A percentile compares a stretch with the other conserved stretches of the same genome.
These are phyloP conservation scores for Colletotrichum chlorophyti DNA, from an alignment of 2,329 filamentous ascomycete species.

Conservation along the genomic window DNA sequence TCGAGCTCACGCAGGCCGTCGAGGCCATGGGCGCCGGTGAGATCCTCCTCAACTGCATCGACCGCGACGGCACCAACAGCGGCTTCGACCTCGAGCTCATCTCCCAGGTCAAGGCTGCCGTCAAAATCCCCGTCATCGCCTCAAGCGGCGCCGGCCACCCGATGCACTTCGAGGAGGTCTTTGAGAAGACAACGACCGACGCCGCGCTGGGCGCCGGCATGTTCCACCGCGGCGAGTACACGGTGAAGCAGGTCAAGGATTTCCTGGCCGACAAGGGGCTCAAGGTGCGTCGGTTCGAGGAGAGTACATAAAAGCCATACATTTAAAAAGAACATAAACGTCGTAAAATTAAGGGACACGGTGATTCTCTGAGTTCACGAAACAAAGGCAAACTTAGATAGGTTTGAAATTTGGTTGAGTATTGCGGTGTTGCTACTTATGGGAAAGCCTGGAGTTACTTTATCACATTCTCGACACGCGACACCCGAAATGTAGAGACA, in stretches of 20 bases:
- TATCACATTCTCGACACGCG: slow-evolving; percentile 5
- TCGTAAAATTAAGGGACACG: background rate
- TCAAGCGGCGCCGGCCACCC: slow-evolving; percentile 91
- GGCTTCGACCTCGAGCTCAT: slow-evolving; percentile 96
- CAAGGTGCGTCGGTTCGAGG: slow-evolving; percentile 81
- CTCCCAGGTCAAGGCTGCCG: slow-evolving; percentile 81
- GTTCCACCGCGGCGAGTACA: slow-evolving; percentile 96
- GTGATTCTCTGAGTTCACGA: background rate
- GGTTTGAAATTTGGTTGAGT: background rate
- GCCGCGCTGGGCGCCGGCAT: slow-evolving; percentile 95
- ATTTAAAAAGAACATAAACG: slow-evolving; percentile 18
- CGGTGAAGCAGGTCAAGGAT: slow-evolving; percentile 92
- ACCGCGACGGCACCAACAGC: slow-evolving; percentile 92
- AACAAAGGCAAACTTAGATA: background rate
- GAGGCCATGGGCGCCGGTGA: slow-evolving; percentile 96
- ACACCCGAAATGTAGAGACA: slow-evolving; percentile 23
- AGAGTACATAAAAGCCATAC: slow-evolving; percentile 49
- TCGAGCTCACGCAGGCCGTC: slow-evolving; percentile 85
- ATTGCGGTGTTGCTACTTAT: background rate
- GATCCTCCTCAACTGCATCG: slow-evolving; percentile 96
- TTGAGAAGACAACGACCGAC: slow-evolving; percentile 83
- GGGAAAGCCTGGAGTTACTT: slow-evolving; percentile 9
- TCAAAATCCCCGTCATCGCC: slow-evolving; percentile 93
- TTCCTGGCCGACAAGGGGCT: slow-evolving; percentile 75
- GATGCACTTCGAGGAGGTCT: slow-evolving; percentile 89